phyloP scores from a whole-genome alignment of 805 yeast species.

The Lipomyces lipofer region DNA sequence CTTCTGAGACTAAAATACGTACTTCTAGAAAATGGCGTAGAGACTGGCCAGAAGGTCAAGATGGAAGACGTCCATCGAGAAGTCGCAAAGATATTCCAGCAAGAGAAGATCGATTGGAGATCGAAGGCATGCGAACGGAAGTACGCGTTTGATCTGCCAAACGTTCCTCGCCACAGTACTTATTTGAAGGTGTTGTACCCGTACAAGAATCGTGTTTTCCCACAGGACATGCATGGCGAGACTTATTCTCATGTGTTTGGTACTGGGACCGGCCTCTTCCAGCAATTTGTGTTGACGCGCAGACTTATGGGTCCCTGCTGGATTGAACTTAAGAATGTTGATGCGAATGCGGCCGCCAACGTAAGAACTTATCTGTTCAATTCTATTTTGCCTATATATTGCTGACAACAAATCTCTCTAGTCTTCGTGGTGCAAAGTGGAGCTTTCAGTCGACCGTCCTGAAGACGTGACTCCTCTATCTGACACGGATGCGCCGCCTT shows the following conservation, averaged over 20 bases:
- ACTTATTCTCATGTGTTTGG: conserved; percentile 83
- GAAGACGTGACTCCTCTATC: conserved; percentile 49
- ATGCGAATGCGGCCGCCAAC: conserved; percentile 57
- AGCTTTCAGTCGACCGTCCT: conserved; percentile 52
- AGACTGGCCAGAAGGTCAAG: conserved; percentile 44
- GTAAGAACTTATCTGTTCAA: too few species aligned
- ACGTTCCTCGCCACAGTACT: conserved; percentile 74
- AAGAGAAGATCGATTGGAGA: conserved; percentile 62
- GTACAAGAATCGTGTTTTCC: conserved; percentile 49
- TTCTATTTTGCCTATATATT: background rate
- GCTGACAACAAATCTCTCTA: background rate
- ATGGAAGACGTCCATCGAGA: conserved; percentile 77
- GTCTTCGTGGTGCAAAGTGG: conserved; percentile 74
- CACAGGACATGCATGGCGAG: conserved; percentile 68
- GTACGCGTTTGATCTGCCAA: conserved; percentile 85
- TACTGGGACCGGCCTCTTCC: conserved; percentile 69
- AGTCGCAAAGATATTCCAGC: conserved; percentile 62
- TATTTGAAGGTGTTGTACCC: conserved; percentile 81
- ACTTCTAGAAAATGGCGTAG: conserved; percentile 41
- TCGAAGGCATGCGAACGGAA: conserved; percentile 72
- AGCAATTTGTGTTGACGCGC: conserved; percentile 77
- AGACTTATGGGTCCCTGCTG: conserved; percentile 98
- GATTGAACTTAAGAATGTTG: conserved; percentile 71
- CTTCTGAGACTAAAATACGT: background rate
- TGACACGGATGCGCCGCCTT: conserved; percentile 54